Base-by-base conservation (phyloP, 2,329 filamentous ascomycete species). In the Gremmenia infestans region DNA sequence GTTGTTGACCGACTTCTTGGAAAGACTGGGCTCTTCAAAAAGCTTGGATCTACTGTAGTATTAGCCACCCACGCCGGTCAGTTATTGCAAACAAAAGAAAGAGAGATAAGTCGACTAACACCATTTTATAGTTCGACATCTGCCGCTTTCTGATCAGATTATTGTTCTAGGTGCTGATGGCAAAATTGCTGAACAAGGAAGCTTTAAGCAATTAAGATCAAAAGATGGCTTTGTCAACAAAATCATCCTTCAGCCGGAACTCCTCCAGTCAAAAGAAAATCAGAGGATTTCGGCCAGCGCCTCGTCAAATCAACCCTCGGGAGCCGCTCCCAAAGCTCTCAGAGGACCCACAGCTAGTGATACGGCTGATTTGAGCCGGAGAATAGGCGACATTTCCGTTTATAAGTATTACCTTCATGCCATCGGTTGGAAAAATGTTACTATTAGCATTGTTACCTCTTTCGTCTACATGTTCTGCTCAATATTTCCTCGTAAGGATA, bases 61-160 rank as follows among this genome's bases (percentile, higher is more conserved):
- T 62, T 75, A 5, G 72, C 71, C 1, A 78, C 76, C 0, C 74
- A 77, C 50, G 68, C 71, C 1, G 62, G 70, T 67, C 63, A 59
- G 58, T 65, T 56, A 19, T 67, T 15, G 15, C 48, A 6, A 42
- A 50, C 36, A 17, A 9, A 14, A 1, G 25, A 9, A 12, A 12
- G 9, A 37, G 7, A 37, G 4, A 15, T 28, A 14, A 28, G 12
- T 22, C 22, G 40, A 45, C 37, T 46, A 7, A 14, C 6, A 15
- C 15, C 8, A 15, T 23, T n/a, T 37, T 12, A 32, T 19, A 63
- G 58, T 71, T 43, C 71, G 67, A 70, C 53, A 72, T 39, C 67
- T 72, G 5, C 63, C 53, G 15, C 58, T 68, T 4, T 69, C 73
- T 19, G 76, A 81, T 46, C 66, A 72, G 12, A 71, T 76, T 40